Base-by-base conservation (phyloP, 306 rosid genomes). In the Parietaria judaica region DNA sequence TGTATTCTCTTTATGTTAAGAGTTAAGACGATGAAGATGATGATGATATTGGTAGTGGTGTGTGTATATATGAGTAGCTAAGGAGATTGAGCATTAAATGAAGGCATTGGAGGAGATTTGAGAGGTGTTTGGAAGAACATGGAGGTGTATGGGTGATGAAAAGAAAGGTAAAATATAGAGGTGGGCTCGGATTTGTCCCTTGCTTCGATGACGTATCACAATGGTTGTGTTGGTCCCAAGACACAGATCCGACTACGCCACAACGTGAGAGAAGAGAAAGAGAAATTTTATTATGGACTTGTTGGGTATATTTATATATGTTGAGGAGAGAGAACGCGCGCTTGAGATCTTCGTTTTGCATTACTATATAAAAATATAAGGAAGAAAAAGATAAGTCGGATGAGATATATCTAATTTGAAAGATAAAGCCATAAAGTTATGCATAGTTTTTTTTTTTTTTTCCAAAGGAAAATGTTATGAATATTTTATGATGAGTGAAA, bases 141-240 rank as follows among this genome's bases (percentile, higher is more conserved):
- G 90, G 75, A 63, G 75, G 43, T 75, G 84, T 70, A 78, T 65
- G 84, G 80, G 64, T 54, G 61, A 70, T 71, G 53, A 65, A 81
- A 66, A 73, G 82, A 66, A 58, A 68, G 70, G 55, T 5, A 67
- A 68, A 72, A 70, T 56, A 70, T 67, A 82, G 9, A 62, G 53
- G 80, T 77, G 59, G 78, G 72, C 79, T 64, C 79, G 63, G 23
- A 36, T 44, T 15, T 61, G 70, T 58, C 78, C 64, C 75, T 72
- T 56, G 61, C 70, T 63, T 49, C 14, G 9, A 49, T 36, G 58
- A 66, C 67, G 73, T 67, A 62, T 62, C 73, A 0, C 44, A 56
- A 17, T 56, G 6, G 48, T 63, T 78, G 84, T 63, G 48, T 60
- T 79, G 85, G 85, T 75, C 87, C 95, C 83, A 68, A 67, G 47